These are phyloP conservation scores for Phytopythium montanum DNA, from an alignment of 352 stramenopile genomes.

Conservation along the genomic window DNA sequence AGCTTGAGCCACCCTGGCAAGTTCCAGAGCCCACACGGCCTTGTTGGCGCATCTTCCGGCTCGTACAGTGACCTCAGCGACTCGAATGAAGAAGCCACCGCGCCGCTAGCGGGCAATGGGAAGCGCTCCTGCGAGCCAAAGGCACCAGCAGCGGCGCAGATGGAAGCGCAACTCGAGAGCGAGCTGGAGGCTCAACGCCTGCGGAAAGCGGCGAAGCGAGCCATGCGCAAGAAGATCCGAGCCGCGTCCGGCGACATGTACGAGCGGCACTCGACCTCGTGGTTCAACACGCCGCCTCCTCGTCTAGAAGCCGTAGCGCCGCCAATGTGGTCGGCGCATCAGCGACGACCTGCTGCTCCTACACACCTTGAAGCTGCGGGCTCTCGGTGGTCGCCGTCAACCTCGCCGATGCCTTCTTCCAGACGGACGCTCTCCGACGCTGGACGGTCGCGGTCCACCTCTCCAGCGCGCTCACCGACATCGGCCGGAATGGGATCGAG, in stretches of 20 bases:
- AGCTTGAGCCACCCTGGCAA: constrained; percentile 39
- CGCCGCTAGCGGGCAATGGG: not conserved
- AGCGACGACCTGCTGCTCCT: constrained; percentile 3
- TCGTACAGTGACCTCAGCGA: constrained; percentile 17
- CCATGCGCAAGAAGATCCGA: constrained; percentile 30
- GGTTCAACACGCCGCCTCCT: not conserved
- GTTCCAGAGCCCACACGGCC: constrained; percentile 6
- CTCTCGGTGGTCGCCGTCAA: not conserved
- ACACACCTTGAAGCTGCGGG: not conserved
- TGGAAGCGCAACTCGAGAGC: constrained; percentile 27
- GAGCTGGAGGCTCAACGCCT: constrained; percentile 14
- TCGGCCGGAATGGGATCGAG: not conserved
- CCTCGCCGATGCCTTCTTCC: not conserved
- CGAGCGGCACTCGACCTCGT: constrained; percentile 26
- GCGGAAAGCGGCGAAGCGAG: constrained; percentile 20
- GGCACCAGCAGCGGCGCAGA: constrained; percentile 11
- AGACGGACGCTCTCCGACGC: constrained; percentile 7
- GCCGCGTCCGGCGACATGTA: constrained; percentile 36
- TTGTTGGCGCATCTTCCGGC: constrained; percentile 12
- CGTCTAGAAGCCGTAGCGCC: not conserved
- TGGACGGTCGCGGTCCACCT: not conserved
- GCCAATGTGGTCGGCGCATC: not conserved
- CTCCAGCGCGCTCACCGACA: not conserved
- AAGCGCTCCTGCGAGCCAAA: not conserved
- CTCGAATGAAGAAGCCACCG: constrained; percentile 24